phyloP scores from a whole-genome alignment of 495 filamentous ascomycete genomes.

The Clavariopsis aquatica region DNA sequence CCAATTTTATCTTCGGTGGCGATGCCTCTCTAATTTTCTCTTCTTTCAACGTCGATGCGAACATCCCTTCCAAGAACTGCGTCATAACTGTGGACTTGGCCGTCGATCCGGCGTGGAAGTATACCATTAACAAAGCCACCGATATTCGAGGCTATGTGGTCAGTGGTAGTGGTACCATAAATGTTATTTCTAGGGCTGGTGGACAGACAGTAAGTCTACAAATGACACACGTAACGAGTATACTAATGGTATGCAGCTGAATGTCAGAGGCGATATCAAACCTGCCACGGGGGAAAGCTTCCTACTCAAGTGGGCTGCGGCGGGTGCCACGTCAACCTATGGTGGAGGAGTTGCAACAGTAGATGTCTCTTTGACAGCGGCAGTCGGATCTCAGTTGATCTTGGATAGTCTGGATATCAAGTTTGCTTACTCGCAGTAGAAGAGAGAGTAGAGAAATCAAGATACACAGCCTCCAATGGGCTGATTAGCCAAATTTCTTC shows the following conservation, averaged over 20 bases:
- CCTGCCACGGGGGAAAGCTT: background rate
- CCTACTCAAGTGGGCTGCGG: background rate
- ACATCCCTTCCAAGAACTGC: slow-evolving; percentile 5
- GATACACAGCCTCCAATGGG: too few species aligned
- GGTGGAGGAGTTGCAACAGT: slow-evolving; percentile 19
- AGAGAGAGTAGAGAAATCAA: too few species aligned
- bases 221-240: background rate
- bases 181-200: slow-evolving; percentile 1
- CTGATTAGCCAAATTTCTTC: too few species aligned
- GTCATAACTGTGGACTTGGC: slow-evolving; percentile 11
- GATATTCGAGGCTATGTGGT: slow-evolving; percentile 13
- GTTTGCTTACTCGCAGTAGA: slow-evolving; percentile 13
- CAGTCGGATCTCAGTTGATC: background rate
- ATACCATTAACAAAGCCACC: slow-evolving; percentile 23
- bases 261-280: slow-evolving; percentile 1
- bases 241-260: background rate
- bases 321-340: slow-evolving; percentile 3
- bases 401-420: slow-evolving; percentile 16
- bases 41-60: slow-evolving; percentile 2
- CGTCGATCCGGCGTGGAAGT: slow-evolving; percentile 25
- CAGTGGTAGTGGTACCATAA: background rate
- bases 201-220: slow-evolving; percentile 4
- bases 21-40: slow-evolving; percentile 14
- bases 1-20: slow-evolving; percentile 9
- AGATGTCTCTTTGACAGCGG: background rate